Evolutionary conservation across 1,139 yeast genomes (phyloP), one percentile per base, ranked within the genome.

Genomic region (Kluyveromyces sp.): DNA sequence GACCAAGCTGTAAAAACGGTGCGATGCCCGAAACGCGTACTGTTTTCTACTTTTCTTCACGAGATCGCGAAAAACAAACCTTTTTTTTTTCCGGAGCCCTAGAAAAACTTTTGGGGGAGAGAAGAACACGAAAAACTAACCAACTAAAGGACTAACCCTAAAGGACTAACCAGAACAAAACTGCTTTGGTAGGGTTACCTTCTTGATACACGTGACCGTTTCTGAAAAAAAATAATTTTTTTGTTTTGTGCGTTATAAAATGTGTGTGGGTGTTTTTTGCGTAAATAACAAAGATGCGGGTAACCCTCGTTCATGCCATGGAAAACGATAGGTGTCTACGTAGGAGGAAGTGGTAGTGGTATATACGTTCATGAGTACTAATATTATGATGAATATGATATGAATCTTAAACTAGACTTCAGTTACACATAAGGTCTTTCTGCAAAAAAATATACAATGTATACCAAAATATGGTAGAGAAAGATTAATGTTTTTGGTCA

Each of bases 371-470:
- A 33, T 33, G 34, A 33, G 15, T 33, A 10, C 8, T 35, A 35
- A 25, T 31, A 31, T 31, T 7, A 10, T 7, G 33, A 7, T 7
- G 33, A 31, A 34, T 34, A 34, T 34, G 7, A 25, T n/a, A 34
- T 15, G 36, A 34, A 34, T 34, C 36, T 34, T 34, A 35, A 37
- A 37, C 39, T 37, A 37, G 31, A 37, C 39, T 26, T 26, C 39
- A 7, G 39, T 28, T 37, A 37, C 39, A 37, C 30, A 37, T 10
- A 10, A 25, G 27, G 2, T 25, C 15, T 37, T 37, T 37, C 31
- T 25, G 30, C 10, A 6, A 27, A 37, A 37, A 37, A 37, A 28
- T 10, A 26, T 26, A 8, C 8, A 37, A 37, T 27, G 7, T 4
- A 27, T 8, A 8, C 27, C 7, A 8, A 26, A 37, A 25, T 8